Conservation (phyloP, 2,329 filamentous ascomycete species). For the Pseudogymnoascus sp. region DNA sequence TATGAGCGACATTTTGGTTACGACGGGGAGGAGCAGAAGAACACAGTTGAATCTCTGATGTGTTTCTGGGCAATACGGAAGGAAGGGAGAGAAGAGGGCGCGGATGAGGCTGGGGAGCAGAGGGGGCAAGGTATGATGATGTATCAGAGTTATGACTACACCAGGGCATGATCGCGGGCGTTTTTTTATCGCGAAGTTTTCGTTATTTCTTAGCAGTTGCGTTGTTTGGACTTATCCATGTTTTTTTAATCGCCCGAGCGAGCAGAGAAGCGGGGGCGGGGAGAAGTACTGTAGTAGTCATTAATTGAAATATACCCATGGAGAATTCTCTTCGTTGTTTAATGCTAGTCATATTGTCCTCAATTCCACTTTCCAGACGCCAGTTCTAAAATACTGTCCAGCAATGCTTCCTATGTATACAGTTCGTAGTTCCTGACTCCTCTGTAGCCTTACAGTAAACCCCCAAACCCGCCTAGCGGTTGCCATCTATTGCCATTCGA, state of each 20-base stretch:
- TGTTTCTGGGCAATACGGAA: not conserved
- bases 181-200: constrained; percentile 4
- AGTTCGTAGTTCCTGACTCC: not conserved
- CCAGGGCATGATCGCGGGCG: constrained; percentile 2
- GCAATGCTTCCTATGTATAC: not conserved
- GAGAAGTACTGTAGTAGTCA: not conserved
- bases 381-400: not conserved
- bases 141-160: constrained; percentile 7
- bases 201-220: constrained; percentile 3
- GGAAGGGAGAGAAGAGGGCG: not conserved
- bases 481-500: not conserved
- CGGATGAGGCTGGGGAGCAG: not conserved
- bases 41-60: not conserved
- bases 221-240: not conserved
- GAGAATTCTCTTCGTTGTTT: not conserved
- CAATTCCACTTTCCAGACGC: not conserved
- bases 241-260: not conserved
- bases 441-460: not conserved
- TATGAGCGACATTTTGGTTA: not conserved
- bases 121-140: not conserved
- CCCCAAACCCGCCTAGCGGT: not conserved
- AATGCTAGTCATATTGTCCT: not conserved
- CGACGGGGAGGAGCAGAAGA: not conserved
- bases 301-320: constrained; percentile 6
- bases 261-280: not conserved